These are phyloP conservation scores for Claviceps sp. DNA, from an alignment of 2,329 filamentous ascomycete species.

Conservation along the genomic window DNA sequence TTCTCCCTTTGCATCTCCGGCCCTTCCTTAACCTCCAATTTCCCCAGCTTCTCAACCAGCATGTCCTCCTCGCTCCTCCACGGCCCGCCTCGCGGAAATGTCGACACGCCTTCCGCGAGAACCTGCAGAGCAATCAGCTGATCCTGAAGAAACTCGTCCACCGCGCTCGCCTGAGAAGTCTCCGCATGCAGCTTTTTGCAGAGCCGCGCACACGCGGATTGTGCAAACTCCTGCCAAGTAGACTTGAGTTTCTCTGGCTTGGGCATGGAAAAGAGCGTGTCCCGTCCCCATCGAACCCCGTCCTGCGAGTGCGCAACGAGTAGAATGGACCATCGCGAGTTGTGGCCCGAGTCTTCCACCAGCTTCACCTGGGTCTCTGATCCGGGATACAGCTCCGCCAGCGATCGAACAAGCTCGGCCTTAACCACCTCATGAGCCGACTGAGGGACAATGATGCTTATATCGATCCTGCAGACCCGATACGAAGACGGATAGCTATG, in stretches of 20 bases:
- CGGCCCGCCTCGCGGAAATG: constrained; percentile 23
- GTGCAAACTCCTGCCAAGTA: constrained; percentile 16
- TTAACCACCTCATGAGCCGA: constrained; percentile 29
- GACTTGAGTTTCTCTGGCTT: constrained; percentile 27
- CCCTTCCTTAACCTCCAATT: constrained; percentile 11
- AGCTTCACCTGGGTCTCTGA: constrained; percentile 31
- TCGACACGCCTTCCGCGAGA: constrained; percentile 37
- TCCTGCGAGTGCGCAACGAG: constrained; percentile 38
- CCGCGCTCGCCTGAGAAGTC: constrained; percentile 28
- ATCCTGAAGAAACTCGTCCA: constrained; percentile 47
- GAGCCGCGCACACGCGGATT: constrained; percentile 30
- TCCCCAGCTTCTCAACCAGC: constrained; percentile 11
- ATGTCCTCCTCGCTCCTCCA: constrained; percentile 10
- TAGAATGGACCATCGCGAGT: constrained; percentile 40
- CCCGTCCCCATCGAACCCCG: constrained; percentile 35
- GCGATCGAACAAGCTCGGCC: constrained; percentile 23
- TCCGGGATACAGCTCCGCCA: constrained; percentile 28
- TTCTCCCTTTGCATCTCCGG: constrained; percentile 28
- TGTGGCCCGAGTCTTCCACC: constrained; percentile 37
- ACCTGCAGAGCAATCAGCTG: constrained; percentile 48
- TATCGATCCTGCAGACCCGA: constrained; percentile 32
- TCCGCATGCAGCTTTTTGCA: constrained; percentile 32
- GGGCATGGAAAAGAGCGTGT: constrained; percentile 27
- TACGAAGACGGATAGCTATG: constrained; percentile 14
- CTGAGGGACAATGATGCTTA: constrained; percentile 36